Conservation (phyloP, 2,329 filamentous ascomycete genomes). For the Aspergillus udagawae region DNA sequence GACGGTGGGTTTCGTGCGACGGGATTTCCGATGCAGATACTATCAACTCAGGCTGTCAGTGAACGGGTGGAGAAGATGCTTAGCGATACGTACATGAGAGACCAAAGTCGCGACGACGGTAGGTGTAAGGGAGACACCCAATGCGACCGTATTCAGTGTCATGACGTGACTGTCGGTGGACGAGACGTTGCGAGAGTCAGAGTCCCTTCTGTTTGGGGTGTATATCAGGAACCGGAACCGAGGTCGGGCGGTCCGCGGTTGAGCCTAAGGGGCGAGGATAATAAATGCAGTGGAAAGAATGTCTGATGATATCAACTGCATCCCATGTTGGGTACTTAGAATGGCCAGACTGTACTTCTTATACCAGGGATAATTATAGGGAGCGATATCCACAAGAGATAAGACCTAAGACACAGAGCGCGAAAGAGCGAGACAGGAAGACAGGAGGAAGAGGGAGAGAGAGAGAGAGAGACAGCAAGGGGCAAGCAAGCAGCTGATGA, state of each 20-base stretch:
- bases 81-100: conserved; percentile 63
- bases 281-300: neutral
- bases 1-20: conserved; percentile 75
- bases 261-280: neutral
- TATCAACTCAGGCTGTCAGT: conserved; percentile 33
- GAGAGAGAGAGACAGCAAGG: too few relatives aligned
- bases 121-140: conserved; percentile 80
- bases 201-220: neutral
- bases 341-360: neutral
- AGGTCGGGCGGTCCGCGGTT: neutral
- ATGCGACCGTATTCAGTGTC: conserved; percentile 73
- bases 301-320: neutral
- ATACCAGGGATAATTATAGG: neutral
- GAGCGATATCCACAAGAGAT: neutral
- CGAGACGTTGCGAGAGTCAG: too few relatives aligned
- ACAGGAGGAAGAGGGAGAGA: too few relatives aligned
- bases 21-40: conserved; percentile 76
- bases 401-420: too few relatives aligned
- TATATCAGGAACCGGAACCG: neutral
- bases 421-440: too few relatives aligned
- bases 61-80: neutral
- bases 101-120: conserved; percentile 83
- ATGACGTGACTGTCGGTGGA: conserved; percentile 31
- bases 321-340: neutral
- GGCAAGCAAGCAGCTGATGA: too few relatives aligned